phyloP scores from a whole-genome alignment of 176 grass and related monocot genomes.

The Echinochloa phyllopogon region DNA sequence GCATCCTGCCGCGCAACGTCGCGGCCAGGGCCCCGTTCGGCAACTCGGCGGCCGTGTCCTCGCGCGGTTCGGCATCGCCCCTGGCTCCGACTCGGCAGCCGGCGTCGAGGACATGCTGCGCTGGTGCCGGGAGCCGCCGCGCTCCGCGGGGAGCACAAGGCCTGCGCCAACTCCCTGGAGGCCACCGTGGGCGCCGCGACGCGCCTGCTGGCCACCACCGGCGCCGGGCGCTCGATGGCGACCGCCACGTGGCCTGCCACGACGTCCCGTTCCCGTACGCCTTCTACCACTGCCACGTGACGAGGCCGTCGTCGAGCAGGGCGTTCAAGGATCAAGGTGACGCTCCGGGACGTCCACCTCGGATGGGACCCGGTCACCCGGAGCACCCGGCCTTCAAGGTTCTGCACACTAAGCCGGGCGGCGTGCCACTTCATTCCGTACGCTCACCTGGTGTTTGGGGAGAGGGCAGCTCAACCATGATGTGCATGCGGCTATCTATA shows the following conservation, averaged over 20 bases:
- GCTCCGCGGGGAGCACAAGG: neutral
- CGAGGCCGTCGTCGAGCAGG: neutral
- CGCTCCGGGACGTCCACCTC: neutral
- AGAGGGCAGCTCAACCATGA: no score
- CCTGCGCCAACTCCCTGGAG: conserved; percentile 19
- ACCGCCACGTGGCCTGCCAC: conserved; percentile 13
- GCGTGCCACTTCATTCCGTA: conserved; percentile 27
- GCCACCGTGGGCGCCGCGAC: no score
- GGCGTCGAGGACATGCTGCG: neutral
- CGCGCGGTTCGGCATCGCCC: neutral
- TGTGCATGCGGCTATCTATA: no score
- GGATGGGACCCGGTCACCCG: neutral
- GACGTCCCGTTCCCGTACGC: neutral
- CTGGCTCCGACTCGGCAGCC: neutral
- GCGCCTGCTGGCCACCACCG: no score
- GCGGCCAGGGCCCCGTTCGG: neutral
- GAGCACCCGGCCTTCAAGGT: neutral
- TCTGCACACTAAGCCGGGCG: neutral
- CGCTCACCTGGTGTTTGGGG: neutral
- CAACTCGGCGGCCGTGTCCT: neutral
- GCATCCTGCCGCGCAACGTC: neutral
- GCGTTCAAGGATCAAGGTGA: neutral
- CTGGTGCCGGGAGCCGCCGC: neutral
- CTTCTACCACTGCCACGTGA: neutral
- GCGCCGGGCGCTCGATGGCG: neutral